These are phyloP conservation scores for Oryza australiensis DNA, from an alignment of 176 grass and related monocot species.

Conservation along the genomic window DNA sequence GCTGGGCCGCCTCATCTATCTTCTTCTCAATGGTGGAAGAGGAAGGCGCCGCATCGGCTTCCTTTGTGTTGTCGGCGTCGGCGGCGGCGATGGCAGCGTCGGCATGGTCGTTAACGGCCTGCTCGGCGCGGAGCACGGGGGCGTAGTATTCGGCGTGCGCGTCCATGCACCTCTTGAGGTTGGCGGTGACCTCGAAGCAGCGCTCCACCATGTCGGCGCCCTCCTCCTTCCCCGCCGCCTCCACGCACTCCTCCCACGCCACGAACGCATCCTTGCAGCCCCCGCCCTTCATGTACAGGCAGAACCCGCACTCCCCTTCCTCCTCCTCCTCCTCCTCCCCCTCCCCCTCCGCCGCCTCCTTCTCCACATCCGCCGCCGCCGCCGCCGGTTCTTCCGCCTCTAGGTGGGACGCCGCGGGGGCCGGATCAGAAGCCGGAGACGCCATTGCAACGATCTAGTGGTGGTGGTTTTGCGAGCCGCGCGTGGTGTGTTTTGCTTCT, in stretches of 20 bases:
- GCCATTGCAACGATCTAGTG: conserved; percentile 11
- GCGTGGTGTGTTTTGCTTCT: too few species aligned
- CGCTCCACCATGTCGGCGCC: conserved; percentile 62
- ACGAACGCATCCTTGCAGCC: conserved; percentile 74
- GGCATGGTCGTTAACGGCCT: conserved; percentile 33
- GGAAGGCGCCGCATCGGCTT: too few species aligned
- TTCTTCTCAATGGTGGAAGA: too few species aligned
- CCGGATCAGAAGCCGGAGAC: not conserved
- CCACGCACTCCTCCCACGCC: conserved; percentile 80
- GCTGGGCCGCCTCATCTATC: too few species aligned
- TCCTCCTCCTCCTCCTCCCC: conserved; percentile 61
- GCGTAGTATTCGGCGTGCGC: conserved; percentile 80
- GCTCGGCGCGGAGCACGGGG: conserved; percentile 56
- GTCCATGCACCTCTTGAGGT: conserved; percentile 87
- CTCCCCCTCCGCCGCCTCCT: not conserved
- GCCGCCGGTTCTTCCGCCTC: not conserved
- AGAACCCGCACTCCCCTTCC: conserved; percentile 86
- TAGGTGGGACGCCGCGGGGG: not conserved
- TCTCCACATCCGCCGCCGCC: not conserved
- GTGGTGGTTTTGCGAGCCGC: too few species aligned
- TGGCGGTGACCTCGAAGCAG: conserved; percentile 54
- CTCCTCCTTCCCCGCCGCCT: conserved; percentile 55
- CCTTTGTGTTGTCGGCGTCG: not conserved
- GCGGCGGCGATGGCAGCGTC: not conserved
- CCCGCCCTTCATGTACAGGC: conserved; percentile 92